phyloP scores from a whole-genome alignment of 1,284 basidiomycete species.

The Papiliotrema nemorosa region DNA sequence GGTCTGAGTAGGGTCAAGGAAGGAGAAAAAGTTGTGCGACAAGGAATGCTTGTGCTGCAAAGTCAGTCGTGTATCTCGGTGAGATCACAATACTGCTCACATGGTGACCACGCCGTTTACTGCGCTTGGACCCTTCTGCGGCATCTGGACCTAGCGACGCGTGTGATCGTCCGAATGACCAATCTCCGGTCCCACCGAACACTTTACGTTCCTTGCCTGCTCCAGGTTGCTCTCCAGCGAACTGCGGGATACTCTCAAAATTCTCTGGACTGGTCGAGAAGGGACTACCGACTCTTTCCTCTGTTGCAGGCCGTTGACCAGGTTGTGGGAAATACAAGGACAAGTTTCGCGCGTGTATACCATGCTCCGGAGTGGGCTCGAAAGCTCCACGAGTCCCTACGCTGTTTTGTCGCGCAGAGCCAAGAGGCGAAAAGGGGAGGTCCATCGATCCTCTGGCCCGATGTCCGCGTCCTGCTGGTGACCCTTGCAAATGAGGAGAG shows the following conservation, averaged over 20 bases:
- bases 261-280: slow-evolving; percentile 42
- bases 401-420: neutral
- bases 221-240: too few species aligned
- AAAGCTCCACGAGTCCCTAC: slow-evolving; percentile 14
- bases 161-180: slow-evolving; percentile 24
- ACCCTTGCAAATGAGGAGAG: slow-evolving; percentile 4
- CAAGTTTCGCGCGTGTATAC: slow-evolving; percentile 81
- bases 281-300: slow-evolving; percentile 53
- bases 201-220: slow-evolving; percentile 14
- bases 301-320: slow-evolving; percentile 51
- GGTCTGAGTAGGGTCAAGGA: slow-evolving; percentile 61
- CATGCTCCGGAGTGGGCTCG: slow-evolving; percentile 37
- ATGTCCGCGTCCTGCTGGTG: neutral
- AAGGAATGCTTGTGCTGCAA: slow-evolving; percentile 77
- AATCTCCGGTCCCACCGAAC: slow-evolving; percentile 29
- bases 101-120: slow-evolving; percentile 71
- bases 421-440: slow-evolving; percentile 6
- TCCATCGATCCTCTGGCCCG: neutral
- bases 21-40: slow-evolving; percentile 90
- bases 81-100: slow-evolving; percentile 32
- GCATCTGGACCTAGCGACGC: slow-evolving; percentile 19
- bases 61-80: neutral
- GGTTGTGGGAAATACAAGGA: slow-evolving; percentile 86
- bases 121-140: slow-evolving; percentile 40
- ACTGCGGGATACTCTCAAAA: neutral